A percentile compares a stretch with the other conserved stretches of the same genome.
phyloP scores from a whole-genome alignment of 2,329 filamentous ascomycete species.

The Hypoxylon sp. region DNA sequence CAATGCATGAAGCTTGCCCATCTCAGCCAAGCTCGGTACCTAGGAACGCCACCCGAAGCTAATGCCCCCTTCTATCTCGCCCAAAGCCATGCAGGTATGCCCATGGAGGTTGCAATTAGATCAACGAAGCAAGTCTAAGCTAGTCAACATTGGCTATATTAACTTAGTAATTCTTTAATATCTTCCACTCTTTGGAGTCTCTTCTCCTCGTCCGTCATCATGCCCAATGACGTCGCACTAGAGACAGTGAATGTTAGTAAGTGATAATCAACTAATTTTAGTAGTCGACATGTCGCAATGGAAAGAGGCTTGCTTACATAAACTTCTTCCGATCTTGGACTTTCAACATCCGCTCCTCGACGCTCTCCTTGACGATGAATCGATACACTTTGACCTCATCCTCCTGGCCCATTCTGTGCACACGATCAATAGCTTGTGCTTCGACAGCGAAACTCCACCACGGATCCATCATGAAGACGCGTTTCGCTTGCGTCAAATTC shows the following conservation, averaged over 20 bases:
- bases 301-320: slow-evolving; percentile 71
- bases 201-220: slow-evolving; percentile 96
- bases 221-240: slow-evolving; percentile 92
- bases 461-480: slow-evolving; percentile 99
- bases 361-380: slow-evolving; percentile 91
- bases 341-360: slow-evolving; percentile 94
- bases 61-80: neutral
- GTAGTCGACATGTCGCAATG: slow-evolving; percentile 17
- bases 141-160: slow-evolving; percentile 4
- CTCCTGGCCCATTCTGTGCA: slow-evolving; percentile 96
- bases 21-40: neutral
- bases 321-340: slow-evolving; percentile 98
- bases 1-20: neutral
- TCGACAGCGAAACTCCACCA: slow-evolving; percentile 99
- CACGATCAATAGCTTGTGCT: slow-evolving; percentile 96
- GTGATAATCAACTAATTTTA: neutral
- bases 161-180: slow-evolving; percentile 89
- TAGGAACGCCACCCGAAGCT: neutral
- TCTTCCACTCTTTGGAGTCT: slow-evolving; percentile 91
- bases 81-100: slow-evolving; percentile 6
- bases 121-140: slow-evolving; percentile 5
- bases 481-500: slow-evolving; percentile 88
- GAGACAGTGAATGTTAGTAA: slow-evolving; percentile 44
- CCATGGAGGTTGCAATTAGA: slow-evolving; percentile 2
- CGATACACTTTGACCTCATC: slow-evolving; percentile 87